phyloP scores from a whole-genome alignment of 768 basidiomycete genomes.

The Russula compacta region DNA sequence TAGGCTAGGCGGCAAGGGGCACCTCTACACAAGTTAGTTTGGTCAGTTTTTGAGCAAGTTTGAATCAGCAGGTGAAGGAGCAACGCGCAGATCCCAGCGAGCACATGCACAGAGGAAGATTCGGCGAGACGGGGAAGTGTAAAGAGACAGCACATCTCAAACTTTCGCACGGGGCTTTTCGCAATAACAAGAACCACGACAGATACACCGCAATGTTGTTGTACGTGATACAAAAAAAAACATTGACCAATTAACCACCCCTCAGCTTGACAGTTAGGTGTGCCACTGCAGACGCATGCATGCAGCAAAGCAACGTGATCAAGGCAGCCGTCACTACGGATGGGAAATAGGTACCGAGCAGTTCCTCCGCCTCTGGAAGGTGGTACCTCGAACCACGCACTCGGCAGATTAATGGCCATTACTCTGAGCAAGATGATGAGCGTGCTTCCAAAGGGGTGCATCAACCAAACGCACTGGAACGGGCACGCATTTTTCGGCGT shows the following conservation, averaged over 20 bases:
- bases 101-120: neutral
- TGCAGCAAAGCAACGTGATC: constrained; percentile 7
- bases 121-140: neutral
- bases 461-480: constrained; percentile 62
- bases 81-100: neutral
- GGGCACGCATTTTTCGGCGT: constrained; percentile 93
- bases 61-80: neutral
- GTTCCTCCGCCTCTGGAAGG: neutral
- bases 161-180: neutral
- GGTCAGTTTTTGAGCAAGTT: neutral
- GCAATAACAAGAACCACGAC: constrained; percentile 5
- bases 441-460: neutral
- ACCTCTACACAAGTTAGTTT: neutral
- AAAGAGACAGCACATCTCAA: neutral
- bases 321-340: neutral
- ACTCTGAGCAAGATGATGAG: constrained; percentile 27
- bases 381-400: constrained; percentile 9
- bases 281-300: constrained; percentile 6
- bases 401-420: constrained; percentile 19
- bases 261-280: constrained; percentile 18
- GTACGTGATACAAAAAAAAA: constrained; percentile 16
- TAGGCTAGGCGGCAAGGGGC: neutral
- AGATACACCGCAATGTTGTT: constrained; percentile 3
- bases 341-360: neutral
- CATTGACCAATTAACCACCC: constrained; percentile 18